Evolutionary conservation across 192 early-diverging fungal species (phyloP), one percentile per base, ranked within the genome.

Genomic region (Coemansia sp.): DNA sequence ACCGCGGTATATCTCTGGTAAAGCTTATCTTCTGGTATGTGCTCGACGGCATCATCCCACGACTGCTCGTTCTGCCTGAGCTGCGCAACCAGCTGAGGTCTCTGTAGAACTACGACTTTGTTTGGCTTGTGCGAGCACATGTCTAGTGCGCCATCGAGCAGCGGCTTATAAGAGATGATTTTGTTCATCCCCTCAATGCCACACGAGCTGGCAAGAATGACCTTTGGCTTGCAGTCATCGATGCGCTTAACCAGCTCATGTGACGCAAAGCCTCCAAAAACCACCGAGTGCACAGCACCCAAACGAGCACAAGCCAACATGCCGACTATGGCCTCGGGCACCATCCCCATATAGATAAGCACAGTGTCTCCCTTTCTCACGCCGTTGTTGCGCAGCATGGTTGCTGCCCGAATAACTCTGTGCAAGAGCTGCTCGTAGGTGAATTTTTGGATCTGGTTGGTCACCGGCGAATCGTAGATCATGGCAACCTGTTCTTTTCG

Each of bases 281-380:
- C 90, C 31, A 93, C 92, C 56, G 87, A 88, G 57, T 93, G 91
- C 16, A 94, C 78, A 7, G 89, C 91, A 11, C 93, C 94, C 11
- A 94, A 68, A 5, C 93, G 84, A 10, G 89, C 91, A 63, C 90
- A 92, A 8, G 94, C 90, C 17, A 96, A 89, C 88, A 96, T 93
- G 7, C 88, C 88, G 60, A 93, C 73, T 8, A 91, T 82, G 17
- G 92, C 88, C 62, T 96, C 87, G 8, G 89, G 88, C 7, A 94
- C 85, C 90, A 92, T 90, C 20, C 89, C 89, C 90, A 92, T 92
- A 78, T 92, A 94, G 18, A 94, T 84, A 31, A 94, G 63, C 11
- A 93, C 92, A 4, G 82, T 86, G 62, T 92, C 89, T 12, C 94
- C 92, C 28, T 86, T 85, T 34, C 40, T 64, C 10, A 93, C 84